Evolutionary conservation across 2,329 filamentous ascomycete species (phyloP).

Genomic region (Aspergillus ochraceoroseus): DNA sequence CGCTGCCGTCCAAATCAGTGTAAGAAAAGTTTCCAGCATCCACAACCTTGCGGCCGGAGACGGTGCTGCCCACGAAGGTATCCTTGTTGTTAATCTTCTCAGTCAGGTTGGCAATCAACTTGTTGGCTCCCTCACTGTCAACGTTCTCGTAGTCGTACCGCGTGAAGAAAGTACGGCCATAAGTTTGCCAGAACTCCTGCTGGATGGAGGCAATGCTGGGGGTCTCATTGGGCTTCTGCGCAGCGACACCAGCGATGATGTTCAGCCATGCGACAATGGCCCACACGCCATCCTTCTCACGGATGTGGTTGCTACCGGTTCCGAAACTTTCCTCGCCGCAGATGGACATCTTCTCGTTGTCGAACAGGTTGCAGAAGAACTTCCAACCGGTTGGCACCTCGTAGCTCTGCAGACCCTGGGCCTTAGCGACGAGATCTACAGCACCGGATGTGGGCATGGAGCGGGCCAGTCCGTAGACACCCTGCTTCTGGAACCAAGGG

Average conservation of each 20-base stretch:
- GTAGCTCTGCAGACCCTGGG: constrained; percentile 84
- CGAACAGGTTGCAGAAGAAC: constrained; percentile 96
- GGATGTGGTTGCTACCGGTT: constrained; percentile 96
- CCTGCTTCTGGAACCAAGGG: constrained; percentile 97
- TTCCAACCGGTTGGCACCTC: constrained; percentile 99
- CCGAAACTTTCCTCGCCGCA: constrained; percentile 98
- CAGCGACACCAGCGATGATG: constrained; percentile 90
- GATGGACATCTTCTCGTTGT: constrained; percentile 93
- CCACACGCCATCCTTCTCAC: constrained; percentile 98
- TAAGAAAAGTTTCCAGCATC: constrained; percentile 97
- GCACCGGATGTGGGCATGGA: constrained; percentile 97
- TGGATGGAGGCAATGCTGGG: constrained; percentile 96
- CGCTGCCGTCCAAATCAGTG: constrained; percentile 95
- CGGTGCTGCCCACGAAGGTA: constrained; percentile 77
- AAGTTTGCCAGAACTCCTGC: constrained; percentile 92
- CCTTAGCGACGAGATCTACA: constrained; percentile 92
- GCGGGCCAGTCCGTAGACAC: constrained; percentile 88
- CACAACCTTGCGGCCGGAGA: constrained; percentile 75
- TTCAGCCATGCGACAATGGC: constrained; percentile 97
- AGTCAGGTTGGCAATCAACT: constrained; percentile 76
- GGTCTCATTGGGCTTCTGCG: constrained; percentile 70
- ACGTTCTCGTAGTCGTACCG: constrained; percentile 98
- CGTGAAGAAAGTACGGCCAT: constrained; percentile 98
- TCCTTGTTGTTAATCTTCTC: constrained; percentile 67
- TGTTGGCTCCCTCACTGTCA: constrained; percentile 82